Conservation (phyloP, 805 yeast species). For the Sugiyamaella lignohabitans region DNA sequence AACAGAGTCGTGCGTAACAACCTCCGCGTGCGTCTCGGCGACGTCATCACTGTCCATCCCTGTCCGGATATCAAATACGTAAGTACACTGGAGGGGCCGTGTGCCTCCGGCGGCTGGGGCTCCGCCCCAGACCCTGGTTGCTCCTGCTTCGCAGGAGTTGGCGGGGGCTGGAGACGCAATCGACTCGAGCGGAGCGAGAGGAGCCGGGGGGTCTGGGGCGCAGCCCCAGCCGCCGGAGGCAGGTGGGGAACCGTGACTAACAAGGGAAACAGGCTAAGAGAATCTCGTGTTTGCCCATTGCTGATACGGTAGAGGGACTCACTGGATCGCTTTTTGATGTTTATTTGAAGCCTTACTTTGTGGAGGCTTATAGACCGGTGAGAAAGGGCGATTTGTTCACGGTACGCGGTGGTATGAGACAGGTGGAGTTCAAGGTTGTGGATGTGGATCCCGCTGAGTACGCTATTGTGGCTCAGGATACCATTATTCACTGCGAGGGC, state of each 20-base stretch:
- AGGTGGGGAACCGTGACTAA: neutral
- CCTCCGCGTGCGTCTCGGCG: constrained; percentile 89
- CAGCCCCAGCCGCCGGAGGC: neutral
- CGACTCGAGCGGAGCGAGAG: too few species aligned
- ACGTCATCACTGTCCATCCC: constrained; percentile 82
- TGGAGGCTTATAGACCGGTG: constrained; percentile 97
- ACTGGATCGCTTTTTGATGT: constrained; percentile 96
- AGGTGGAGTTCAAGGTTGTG: constrained; percentile 96
- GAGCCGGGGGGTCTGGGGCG: neutral
- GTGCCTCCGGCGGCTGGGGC: neutral
- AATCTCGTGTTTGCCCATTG: constrained; percentile 91
- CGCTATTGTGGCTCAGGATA: constrained; percentile 98
- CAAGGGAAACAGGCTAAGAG: constrained; percentile 40
- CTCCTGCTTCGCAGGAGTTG: too few species aligned
- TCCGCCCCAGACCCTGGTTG: too few species aligned
- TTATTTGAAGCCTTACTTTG: constrained; percentile 94
- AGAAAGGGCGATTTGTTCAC: constrained; percentile 95
- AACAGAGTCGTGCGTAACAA: constrained; percentile 96
- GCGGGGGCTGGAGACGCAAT: too few species aligned
- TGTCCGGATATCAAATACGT: constrained; percentile 99
- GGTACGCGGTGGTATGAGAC: constrained; percentile 99
- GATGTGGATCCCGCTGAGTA: constrained; percentile 97
- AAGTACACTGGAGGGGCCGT: neutral
- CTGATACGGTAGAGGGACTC: constrained; percentile 96
- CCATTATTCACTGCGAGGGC: constrained; percentile 97